Evolutionary conservation across 805 yeast genomes (phyloP).

Genomic region (Metschnikowia noctiluminum): DNA sequence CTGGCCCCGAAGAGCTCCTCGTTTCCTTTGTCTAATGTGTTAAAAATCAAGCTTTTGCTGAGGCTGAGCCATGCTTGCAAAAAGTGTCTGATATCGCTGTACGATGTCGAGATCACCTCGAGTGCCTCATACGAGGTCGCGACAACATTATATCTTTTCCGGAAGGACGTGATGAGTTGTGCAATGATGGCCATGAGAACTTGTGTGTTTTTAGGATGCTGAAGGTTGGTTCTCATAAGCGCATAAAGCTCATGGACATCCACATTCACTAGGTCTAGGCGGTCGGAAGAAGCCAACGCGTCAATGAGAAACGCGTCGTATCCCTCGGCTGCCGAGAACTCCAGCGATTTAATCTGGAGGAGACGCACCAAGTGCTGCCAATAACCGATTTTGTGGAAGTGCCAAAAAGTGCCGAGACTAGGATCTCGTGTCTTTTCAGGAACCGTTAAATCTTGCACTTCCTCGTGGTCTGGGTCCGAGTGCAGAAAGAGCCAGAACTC

Average conservation of each 20-base stretch:
- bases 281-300: slow-evolving; percentile 18
- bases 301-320: slow-evolving; percentile 26
- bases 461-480: slow-evolving; percentile 11
- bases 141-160: neutral
- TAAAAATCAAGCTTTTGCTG: slow-evolving; percentile 12
- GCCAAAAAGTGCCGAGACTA: slow-evolving; percentile 24
- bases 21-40: slow-evolving; percentile 21
- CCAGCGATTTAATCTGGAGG: slow-evolving; percentile 3
- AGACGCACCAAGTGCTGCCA: slow-evolving; percentile 26
- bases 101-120: slow-evolving; percentile 12
- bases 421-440: slow-evolving; percentile 6
- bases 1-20: slow-evolving; percentile 24
- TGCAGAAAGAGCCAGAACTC: slow-evolving; percentile 16
- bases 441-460: slow-evolving; percentile 6
- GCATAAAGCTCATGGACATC: slow-evolving; percentile 7
- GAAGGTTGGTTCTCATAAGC: slow-evolving; percentile 10
- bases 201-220: slow-evolving; percentile 16
- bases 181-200: slow-evolving; percentile 10
- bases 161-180: slow-evolving; percentile 5
- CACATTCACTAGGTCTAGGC: slow-evolving; percentile 10
- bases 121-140: slow-evolving; percentile 11
- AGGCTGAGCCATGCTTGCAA: slow-evolving; percentile 16
- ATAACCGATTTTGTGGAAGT: slow-evolving; percentile 24
- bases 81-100: slow-evolving; percentile 1
- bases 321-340: neutral